Conservation (phyloP, 257 asterid species). For the Ligustrum vulgare region DNA sequence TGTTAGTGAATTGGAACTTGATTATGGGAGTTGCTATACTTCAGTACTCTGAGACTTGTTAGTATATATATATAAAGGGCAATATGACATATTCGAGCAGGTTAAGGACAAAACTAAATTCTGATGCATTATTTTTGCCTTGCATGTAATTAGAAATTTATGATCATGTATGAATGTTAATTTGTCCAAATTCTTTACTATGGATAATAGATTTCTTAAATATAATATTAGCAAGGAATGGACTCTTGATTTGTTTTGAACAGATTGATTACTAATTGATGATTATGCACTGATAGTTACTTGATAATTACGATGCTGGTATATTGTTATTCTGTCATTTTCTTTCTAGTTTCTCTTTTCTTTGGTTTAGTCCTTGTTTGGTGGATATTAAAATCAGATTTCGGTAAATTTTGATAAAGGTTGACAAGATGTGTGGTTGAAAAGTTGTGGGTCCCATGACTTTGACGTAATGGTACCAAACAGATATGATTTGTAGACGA, state of each 20-base stretch:
- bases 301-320: neutral
- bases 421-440: too few relatives aligned
- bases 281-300: too few relatives aligned
- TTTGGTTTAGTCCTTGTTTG: too few relatives aligned
- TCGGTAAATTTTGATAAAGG: too few relatives aligned
- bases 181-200: neutral
- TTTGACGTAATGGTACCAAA: too few relatives aligned
- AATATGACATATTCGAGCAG: neutral
- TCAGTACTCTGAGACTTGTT: neutral
- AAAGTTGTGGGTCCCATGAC: too few relatives aligned
- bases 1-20: neutral
- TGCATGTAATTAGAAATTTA: neutral
- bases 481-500: too few relatives aligned
- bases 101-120: neutral
- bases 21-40: neutral
- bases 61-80: neutral
- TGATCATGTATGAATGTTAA: neutral
- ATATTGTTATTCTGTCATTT: neutral
- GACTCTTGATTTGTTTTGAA: neutral
- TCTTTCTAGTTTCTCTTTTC: neutral
- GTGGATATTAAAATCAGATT: too few relatives aligned
- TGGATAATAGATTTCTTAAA: neutral
- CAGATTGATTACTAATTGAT: neutral
- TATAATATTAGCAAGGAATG: neutral
- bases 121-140: neutral